Evolutionary conservation across 1,139 yeast genomes (phyloP), one percentile per base, ranked within the genome.

Genomic region (Kodamaea arcana): DNA sequence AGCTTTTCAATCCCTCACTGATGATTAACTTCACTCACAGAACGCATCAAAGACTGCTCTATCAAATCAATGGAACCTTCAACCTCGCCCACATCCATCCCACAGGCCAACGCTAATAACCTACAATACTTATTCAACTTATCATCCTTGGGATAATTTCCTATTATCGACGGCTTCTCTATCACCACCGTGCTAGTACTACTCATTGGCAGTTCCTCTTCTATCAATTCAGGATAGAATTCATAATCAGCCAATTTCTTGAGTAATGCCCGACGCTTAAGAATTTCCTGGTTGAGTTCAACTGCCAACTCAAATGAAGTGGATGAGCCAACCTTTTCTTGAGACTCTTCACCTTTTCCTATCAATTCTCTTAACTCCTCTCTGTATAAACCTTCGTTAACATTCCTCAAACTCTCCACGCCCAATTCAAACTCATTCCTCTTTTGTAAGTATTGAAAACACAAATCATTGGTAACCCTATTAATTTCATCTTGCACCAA

Each of bases 401-500:
- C 28, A 10, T 31, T 32, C 15, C 45, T 44, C 40, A 50, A 62
- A 20, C 48, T 44, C 8, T 30, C 13, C 18, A 52, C 32, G 12
- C 47, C 45, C 25, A 41, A 40, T 3, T 48, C 51, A 15, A 64
- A 47, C 32, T 66, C 68, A 24, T 67, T 65, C 37, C 50, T 51
- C 36, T 58, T 54, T 33, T 60, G 64, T 29, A 69, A 47, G 13
- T 50, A 49, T 44, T 65, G 74, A 39, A 56, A 69, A 11, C 65
- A 54, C 37, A 69, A 52, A 44, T 69, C 75, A 40, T 68, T 69
- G 21, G 60, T 47, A 29, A 69, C 51, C 22, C 74, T 48, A 36
- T 56, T 53, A 16, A 69, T 65, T 43, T 69, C 75, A 29, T 67
- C 75, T 42, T 69, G 75, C 13, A 69, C 55, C 8, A 69, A 51